Percentiles rank a stretch among this genome's conserved stretches.
Conservation (phyloP, 129 eudicot genomes). For the Deinandra increscens region DNA sequence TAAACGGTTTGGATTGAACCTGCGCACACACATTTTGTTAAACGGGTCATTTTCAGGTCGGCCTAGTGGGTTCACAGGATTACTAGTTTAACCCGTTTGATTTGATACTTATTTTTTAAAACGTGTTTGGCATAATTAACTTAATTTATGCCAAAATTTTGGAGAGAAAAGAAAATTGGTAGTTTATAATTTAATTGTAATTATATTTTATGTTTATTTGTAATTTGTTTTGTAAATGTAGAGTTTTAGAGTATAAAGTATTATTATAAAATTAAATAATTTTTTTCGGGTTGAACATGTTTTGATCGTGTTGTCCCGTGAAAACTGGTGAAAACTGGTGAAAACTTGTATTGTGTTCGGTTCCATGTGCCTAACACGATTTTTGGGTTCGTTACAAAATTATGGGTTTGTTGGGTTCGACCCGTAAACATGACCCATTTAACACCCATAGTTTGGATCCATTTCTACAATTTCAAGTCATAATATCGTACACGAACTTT, state of each 20-base stretch:
- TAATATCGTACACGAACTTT: no score
- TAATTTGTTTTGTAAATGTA: background rate
- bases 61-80: background rate
- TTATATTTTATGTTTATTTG: background rate
- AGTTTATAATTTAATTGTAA: background rate
- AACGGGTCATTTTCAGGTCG: background rate
- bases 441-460: background rate
- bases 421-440: background rate
- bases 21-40: background rate
- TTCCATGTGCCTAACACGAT: background rate
- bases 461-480: background rate
- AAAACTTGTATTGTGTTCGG: background rate
- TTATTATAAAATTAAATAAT: background rate
- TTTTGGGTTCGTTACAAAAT: background rate
- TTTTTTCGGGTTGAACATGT: background rate
- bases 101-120: background rate
- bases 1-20: background rate
- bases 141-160: background rate
- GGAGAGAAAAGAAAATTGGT: background rate
- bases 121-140: background rate
- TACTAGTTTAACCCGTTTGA: background rate
- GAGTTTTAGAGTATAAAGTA: background rate
- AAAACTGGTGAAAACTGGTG: background rate
- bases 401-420: background rate
- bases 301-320: background rate